These are phyloP conservation scores for Paramecium biaurelia DNA, from an alignment of 73 alveolate species.

Conservation along the genomic window DNA sequence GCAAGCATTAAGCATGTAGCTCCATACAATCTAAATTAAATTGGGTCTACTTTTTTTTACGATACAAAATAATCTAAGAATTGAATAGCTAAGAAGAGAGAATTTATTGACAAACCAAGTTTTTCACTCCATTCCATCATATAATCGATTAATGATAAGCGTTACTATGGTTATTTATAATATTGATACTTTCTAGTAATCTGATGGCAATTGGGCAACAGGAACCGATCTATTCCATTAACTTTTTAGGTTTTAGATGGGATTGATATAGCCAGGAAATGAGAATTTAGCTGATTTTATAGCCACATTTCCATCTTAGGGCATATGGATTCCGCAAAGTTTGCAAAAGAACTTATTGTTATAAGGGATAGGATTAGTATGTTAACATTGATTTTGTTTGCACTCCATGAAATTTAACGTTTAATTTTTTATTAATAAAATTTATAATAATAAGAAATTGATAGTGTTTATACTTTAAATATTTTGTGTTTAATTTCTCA, in stretches of 20 bases:
- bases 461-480: neutral
- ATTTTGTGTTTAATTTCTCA: neutral
- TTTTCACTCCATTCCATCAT: constrained; percentile 47
- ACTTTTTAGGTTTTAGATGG: constrained; percentile 2
- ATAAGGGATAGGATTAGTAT: neutral
- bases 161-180: neutral
- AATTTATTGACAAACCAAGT: neutral
- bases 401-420: constrained; percentile 25
- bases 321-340: neutral
- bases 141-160: neutral
- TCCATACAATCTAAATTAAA: constrained; percentile 1
- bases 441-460: neutral
- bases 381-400: neutral
- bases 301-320: neutral
- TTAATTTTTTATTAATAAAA: neutral
- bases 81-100: neutral
- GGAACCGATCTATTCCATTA: neutral
- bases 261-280: neutral
- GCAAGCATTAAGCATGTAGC: constrained; percentile 61
- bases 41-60: neutral
- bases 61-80: constrained; percentile 6
- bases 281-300: neutral
- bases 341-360: neutral
- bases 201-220: neutral
- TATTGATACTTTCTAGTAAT: neutral